Evolutionary conservation across 495 filamentous ascomycete genomes (phyloP).

Genomic region (Thermothielavioides terrestris): DNA sequence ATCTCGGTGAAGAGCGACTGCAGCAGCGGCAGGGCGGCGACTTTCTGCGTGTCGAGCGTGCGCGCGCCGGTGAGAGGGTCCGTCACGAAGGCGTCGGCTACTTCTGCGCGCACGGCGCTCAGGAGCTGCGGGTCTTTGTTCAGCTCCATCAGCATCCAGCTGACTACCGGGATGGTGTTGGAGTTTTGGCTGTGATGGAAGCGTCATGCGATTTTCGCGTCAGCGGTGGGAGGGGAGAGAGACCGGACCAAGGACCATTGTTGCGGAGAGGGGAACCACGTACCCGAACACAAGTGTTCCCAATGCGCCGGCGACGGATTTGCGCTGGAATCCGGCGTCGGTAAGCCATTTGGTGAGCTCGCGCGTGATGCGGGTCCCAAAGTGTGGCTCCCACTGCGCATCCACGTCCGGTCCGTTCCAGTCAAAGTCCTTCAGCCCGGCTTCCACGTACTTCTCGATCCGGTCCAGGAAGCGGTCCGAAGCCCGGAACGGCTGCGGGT

Average conservation of each 20-base stretch:
- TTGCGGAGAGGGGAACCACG: no score
- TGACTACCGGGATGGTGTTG: conserved; percentile 23
- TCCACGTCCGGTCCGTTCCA: no score
- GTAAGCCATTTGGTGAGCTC: no score
- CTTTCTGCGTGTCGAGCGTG: conserved; percentile 18
- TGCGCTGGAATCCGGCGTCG: no score
- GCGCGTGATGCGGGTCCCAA: no score
- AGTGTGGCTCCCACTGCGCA: no score
- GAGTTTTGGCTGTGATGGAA: conserved; percentile 3
- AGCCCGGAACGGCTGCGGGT: background rate
- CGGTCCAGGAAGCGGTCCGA: background rate
- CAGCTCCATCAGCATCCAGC: conserved; percentile 25
- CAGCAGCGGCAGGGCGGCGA: conserved; percentile 28
- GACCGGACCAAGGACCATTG: background rate
- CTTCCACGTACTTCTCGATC: background rate
- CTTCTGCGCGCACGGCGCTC: conserved; percentile 17
- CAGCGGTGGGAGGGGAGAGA: no score
- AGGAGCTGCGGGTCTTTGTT: conserved; percentile 19
- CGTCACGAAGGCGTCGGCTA: background rate
- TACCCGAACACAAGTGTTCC: no score
- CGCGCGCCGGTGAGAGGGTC: background rate
- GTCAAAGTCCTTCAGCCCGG: background rate
- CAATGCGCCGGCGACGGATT: no score
- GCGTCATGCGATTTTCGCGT: no score
- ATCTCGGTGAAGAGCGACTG: conserved; percentile 33